Base-by-base conservation (phyloP, 805 yeast species). In the Yarrowia deformans region DNA sequence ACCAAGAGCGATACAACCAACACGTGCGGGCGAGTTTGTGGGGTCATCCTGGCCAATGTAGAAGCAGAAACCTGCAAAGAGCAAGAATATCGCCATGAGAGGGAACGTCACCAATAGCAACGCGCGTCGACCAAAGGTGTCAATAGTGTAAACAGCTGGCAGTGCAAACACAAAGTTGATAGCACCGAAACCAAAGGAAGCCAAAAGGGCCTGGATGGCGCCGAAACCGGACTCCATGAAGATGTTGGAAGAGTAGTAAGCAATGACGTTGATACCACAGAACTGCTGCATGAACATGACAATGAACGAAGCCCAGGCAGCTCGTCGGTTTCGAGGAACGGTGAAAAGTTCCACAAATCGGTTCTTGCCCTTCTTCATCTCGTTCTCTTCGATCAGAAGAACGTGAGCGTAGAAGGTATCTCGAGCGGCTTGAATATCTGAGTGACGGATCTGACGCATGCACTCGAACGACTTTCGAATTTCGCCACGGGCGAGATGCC, bases 221-320 rank as follows among this genome's bases (percentile, higher is more conserved):
- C 84, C 78, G 78, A 89, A 88, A 50, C 89, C 90, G 29, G 93
- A 86, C 69, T 87, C 83, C 32, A 83, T 78, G 79, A 91, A 91
- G 70, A 91, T 91, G 10, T 90, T 83, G 0, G 95, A 88, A 0
- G 94, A 89, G 78, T 90, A 91, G 79, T 90, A 90, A n/a, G 96
- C 94, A 79, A 91, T 90, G 68, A 91, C 94, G 75, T 91, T 91
- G 77, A 91, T 86, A 74, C 97, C 97, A 80, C 97, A 91, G 80
- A 91, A 90, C 77, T 91, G 97, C 81, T 91, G 97, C 91, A 89
- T 89, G 76, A 91, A 90, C 87, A 92, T 91, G 70, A 88, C 91
- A 72, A 91, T 84, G 85, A 89, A 89, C 4, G 96, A 87, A 69
- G 91, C 97, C 69, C 89, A 73, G 10, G 91, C 87, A 68, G 95